A percentile compares a stretch with the other conserved stretches of the same genome.
phyloP scores from a whole-genome alignment of 345 rosid species.

The Eucalyptus melliodora region DNA sequence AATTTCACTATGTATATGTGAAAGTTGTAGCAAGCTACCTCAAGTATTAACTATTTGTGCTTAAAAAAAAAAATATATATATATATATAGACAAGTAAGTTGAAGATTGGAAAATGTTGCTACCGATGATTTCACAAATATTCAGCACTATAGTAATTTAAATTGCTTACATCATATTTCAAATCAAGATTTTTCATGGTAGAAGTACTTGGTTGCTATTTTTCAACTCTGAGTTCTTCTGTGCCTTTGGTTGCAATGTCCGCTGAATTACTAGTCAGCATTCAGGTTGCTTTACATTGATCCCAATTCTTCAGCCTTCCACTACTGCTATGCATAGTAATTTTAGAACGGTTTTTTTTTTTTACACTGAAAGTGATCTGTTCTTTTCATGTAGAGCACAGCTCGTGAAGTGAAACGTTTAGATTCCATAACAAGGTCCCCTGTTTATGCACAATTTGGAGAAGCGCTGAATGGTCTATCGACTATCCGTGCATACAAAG shows the following conservation, averaged over 20 bases:
- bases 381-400: conserved; percentile 51
- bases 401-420: conserved; percentile 96
- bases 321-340: not conserved
- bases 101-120: not conserved
- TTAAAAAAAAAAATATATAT: too few relatives aligned
- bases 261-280: not conserved
- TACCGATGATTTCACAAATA: not conserved
- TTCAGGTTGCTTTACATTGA: not conserved
- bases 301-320: not conserved
- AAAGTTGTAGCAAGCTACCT: not conserved
- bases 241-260: not conserved
- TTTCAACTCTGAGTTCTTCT: not conserved
- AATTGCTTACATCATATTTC: not conserved
- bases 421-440: conserved; percentile 92
- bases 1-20: not conserved
- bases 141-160: not conserved
- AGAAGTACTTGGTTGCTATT: not conserved
- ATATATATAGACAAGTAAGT: not conserved
- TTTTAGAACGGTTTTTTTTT: not conserved
- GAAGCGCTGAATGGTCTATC: conserved; percentile 94
- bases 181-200: not conserved
- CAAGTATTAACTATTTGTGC: not conserved
- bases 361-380: not conserved
- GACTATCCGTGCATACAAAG: conserved; percentile 93
- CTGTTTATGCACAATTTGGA: conserved; percentile 97